Evolutionary conservation across 768 basidiomycete species (phyloP).

Genomic region (Suillus decipiens): DNA sequence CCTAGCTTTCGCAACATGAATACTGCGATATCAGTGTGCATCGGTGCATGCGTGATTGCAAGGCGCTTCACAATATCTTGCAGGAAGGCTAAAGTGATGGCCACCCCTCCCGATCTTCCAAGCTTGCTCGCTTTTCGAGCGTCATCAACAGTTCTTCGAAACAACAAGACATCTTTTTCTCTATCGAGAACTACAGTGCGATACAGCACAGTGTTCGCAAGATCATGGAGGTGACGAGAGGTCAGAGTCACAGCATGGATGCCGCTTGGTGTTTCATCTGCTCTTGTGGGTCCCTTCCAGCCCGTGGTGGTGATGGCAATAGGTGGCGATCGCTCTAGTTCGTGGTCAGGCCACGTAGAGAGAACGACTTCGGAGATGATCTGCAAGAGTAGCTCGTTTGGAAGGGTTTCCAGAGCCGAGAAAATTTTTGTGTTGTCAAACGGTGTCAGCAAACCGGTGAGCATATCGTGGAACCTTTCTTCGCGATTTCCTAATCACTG

Average conservation of each 20-base stretch:
- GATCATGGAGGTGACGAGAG: conserved; percentile 30
- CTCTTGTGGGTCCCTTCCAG: background rate
- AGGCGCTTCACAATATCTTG: conserved; percentile 38
- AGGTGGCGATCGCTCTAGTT: background rate
- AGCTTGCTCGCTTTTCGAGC: conserved; percentile 17
- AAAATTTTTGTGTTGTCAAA: background rate
- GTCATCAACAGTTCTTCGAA: conserved; percentile 37
- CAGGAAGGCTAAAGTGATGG: conserved; percentile 25
- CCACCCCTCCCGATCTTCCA: background rate
- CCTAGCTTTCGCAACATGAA: conserved; percentile 18
- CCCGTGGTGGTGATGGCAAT: background rate
- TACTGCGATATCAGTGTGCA: conserved; percentile 5
- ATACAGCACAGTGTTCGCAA: conserved; percentile 40
- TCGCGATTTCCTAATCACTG: too few species aligned
- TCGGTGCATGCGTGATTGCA: conserved; percentile 32
- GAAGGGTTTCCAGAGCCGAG: conserved; percentile 1
- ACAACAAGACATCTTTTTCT: conserved; percentile 30
- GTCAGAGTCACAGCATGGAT: conserved; percentile 24
- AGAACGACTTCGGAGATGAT: conserved; percentile 10
- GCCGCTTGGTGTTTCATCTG: conserved; percentile 16
- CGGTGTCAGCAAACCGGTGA: background rate
- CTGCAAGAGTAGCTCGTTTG: conserved; percentile 9
- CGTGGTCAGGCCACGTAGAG: background rate
- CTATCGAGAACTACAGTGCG: conserved; percentile 39
- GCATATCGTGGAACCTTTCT: background rate